Evolutionary conservation across 768 basidiomycete species (phyloP), one percentile per base, ranked within the genome.

Genomic region (Saitozyma podzolica): DNA sequence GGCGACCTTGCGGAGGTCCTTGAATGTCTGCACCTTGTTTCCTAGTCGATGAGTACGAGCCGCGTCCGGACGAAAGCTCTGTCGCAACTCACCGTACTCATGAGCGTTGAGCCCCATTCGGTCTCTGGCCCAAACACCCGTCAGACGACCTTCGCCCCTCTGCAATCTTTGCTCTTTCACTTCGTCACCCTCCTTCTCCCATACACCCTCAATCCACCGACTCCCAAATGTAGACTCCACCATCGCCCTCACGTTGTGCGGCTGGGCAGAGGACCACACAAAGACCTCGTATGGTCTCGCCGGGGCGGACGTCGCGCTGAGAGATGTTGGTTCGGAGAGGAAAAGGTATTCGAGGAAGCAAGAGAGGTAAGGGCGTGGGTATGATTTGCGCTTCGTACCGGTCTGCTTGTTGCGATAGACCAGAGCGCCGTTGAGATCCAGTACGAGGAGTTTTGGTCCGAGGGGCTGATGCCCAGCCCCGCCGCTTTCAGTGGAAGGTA

Each of bases 391-490:
- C 17, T 41, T 39, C 11, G 59, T 55, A 10, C 43, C 20, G 2
- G 47, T 20, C 5, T 57, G 43, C 40, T 67, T 66, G 43, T 64
- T 59, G 7, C 71, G 64, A 57, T 68, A 75, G 19, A 79, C 54
- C 48, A 79, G 40, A 17, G 76, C 74, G 3, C 76, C 76, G 52
- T 79, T 79, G n/a, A 79, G 61, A 54, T 79, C 78, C n/a, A 77
- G 61, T 0, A 77, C 69, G 2, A 79, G 54, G 3, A 79, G 66
- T 62, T 79, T 79, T 13, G 62, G 56, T 6, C 29, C 29, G 29
- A 29, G 2, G 29, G 29, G 29, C 29, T 29, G 2, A 39, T 59
- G 43, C 19, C 17, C 19, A 19, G 9, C 11, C n/a, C n/a, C 50
- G 11, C 10, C 37, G 17, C 17, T 7, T 53, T 17, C 19, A 9